Base-by-base conservation (phyloP, 1,284 basidiomycete genomes). In the Somion occarium region DNA sequence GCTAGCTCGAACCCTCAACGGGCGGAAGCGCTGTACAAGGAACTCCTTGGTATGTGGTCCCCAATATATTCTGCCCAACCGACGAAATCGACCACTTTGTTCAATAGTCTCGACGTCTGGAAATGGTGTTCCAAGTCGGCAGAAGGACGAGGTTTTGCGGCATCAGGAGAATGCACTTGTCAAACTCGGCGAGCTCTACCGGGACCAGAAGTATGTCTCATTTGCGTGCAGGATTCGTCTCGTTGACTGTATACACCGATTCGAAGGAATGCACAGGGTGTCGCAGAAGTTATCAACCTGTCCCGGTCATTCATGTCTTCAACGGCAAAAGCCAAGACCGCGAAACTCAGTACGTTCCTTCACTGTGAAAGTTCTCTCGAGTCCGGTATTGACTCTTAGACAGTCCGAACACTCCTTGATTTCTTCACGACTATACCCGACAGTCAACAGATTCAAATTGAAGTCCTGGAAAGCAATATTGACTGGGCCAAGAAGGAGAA, bases 241-340 rank as follows among this genome's bases (percentile, higher is more conserved):
- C 15, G 15, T 34, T 34, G 30, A 34, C 43, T 5, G 38, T 26
- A 34, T 12, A 23, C 24, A 18, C 39, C 3, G 13, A n/a, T 50
- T 24, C 41, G 4, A 58, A 95, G 92, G 61, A 90, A 98, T 73
- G 85, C 91, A 3, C 70, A 86, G 55, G 90, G 89, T 22, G 78
- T 99, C 1, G 91, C 94, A 1, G 82, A 92, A 53, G 85, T 97
- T 12, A 91, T 98, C 50, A 88, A 85, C 0, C 79, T 88, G 26
- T 96, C 93, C 0, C 78, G 94, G 49, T 80, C 86, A 0, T 96
- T 97, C 74, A 93, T 98, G 85, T 88, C 91, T 0, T 88, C 89
- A 13, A 93, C 94, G 1, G 95, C 96, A 23, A 99, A 99, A 70
- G 96, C 97, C 5, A 99, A 99, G 73, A 98, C 96, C 0, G 95